These are phyloP conservation scores for Taphrina sp. DNA, from an alignment of 1,139 yeast species.

Conservation along the genomic window DNA sequence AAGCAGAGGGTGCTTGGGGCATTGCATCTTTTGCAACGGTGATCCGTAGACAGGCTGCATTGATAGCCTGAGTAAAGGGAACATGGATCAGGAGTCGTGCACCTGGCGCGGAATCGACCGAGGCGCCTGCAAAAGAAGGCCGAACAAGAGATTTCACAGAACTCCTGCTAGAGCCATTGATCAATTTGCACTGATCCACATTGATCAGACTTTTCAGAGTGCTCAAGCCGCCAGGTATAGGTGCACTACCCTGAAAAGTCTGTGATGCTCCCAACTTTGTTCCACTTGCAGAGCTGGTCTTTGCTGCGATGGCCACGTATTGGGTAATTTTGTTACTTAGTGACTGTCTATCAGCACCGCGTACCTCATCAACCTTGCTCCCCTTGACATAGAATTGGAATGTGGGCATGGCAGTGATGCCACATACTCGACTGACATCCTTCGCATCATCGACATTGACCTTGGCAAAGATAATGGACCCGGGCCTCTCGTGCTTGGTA, in stretches of 20 bases:
- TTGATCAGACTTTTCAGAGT: constrained; percentile 1
- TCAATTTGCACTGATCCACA: neutral
- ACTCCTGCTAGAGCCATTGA: constrained; percentile 10
- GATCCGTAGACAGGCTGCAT: neutral
- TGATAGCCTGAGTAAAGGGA: constrained; percentile 1
- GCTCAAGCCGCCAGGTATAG: constrained; percentile 4
- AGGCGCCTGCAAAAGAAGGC: constrained; percentile 18
- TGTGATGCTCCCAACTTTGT: constrained; percentile 10
- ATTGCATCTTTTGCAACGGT: neutral
- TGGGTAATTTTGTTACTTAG: constrained; percentile 26
- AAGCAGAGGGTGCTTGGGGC: constrained; percentile 10
- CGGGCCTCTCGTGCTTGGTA: constrained; percentile 40
- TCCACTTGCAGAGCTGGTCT: constrained; percentile 2
- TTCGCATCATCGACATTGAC: constrained; percentile 73
- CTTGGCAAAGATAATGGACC: constrained; percentile 59
- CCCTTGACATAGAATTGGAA: constrained; percentile 23
- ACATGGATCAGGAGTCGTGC: constrained; percentile 6
- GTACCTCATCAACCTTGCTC: constrained; percentile 42
- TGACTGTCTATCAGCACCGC: constrained; percentile 63
- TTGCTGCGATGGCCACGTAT: constrained; percentile 2
- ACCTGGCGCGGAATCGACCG: constrained; percentile 16
- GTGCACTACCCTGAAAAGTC: constrained; percentile 11
- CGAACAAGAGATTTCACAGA: constrained; percentile 15
- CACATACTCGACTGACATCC: constrained; percentile 47
- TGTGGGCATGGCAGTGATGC: constrained; percentile 32